Percentiles rank a stretch among this genome's conserved stretches.
These are phyloP conservation scores for Starmerella vaccinii DNA, from an alignment of 805 yeast species.

Conservation along the genomic window DNA sequence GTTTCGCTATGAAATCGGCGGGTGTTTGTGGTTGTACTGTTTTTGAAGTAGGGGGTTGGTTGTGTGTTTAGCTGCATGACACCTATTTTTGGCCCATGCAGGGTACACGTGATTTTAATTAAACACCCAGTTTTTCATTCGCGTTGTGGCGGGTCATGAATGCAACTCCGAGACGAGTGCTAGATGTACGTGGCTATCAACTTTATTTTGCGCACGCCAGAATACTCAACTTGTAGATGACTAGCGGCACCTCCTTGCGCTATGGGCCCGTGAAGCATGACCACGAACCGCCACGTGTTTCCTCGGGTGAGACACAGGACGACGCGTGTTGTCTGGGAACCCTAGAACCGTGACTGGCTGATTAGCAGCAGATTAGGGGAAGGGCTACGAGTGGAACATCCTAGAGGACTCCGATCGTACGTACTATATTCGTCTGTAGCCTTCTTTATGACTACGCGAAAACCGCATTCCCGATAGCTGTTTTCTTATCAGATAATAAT, in stretches of 20 bases:
- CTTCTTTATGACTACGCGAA: too few relatives aligned
- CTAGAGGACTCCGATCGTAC: not conserved
- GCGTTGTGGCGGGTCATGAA: not conserved
- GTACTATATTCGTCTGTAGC: too few relatives aligned
- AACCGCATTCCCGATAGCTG: too few relatives aligned
- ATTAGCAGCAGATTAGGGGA: not conserved
- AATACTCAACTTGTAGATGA: too few relatives aligned
- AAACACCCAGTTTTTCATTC: not conserved
- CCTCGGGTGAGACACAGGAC: too few relatives aligned
- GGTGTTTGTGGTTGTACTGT: not conserved
- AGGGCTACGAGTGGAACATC: not conserved
- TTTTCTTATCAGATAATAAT: too few relatives aligned
- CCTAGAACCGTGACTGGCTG: not conserved
- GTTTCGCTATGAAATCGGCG: not conserved
- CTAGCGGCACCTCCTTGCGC: too few relatives aligned
- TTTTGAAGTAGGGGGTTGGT: constrained; percentile 1
- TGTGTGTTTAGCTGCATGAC: not conserved
- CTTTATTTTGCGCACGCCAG: not conserved
- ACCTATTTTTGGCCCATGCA: constrained; percentile 1
- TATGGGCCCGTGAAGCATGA: too few relatives aligned
- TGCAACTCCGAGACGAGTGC: not conserved
- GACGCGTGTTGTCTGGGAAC: not conserved
- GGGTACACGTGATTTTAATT: constrained; percentile 3
- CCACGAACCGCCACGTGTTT: too few relatives aligned
- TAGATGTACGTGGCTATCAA: not conserved